phyloP scores from a whole-genome alignment of 495 filamentous ascomycete genomes.

The Pyrenula massariospora region DNA sequence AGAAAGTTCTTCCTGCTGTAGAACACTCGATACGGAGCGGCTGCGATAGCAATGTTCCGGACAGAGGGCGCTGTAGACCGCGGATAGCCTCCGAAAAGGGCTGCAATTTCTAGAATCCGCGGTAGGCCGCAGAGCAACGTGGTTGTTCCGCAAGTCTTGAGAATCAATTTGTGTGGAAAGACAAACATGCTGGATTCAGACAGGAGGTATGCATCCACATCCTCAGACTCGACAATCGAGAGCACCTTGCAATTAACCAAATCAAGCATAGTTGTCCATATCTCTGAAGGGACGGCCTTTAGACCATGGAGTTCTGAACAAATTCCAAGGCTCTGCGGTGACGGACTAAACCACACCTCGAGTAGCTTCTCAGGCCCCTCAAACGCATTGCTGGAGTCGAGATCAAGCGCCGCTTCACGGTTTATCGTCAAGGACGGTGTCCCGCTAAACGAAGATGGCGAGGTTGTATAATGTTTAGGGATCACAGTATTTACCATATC shows the following conservation, averaged over 20 bases:
- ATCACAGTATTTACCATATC: conserved; percentile 79
- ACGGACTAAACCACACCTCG: conserved; percentile 95
- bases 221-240: conserved; percentile 85
- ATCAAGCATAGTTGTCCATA: conserved; percentile 95
- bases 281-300: conserved; percentile 71
- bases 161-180: conserved; percentile 95
- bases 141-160: conserved; percentile 98
- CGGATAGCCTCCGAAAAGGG: conserved; percentile 77
- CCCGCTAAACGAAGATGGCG: conserved; percentile 62
- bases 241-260: conserved; percentile 97
- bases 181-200: conserved; percentile 99
- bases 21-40: conserved; percentile 89
- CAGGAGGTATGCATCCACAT: conserved; percentile 93
- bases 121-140: conserved; percentile 82
- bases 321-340: conserved; percentile 58
- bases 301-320: conserved; percentile 62
- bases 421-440: conserved; percentile 92
- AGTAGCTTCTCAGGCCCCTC: conserved; percentile 98
- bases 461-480: conserved; percentile 66
- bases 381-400: conserved; percentile 94
- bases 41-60: conserved; percentile 53
- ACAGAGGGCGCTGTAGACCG: conserved; percentile 36
- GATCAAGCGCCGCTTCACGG: conserved; percentile 83
- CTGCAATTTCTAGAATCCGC: conserved; percentile 82
- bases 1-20: conserved; percentile 98